Conservation (phyloP, 139 green algal species). For the Chlamydomonas sphaeroides region DNA sequence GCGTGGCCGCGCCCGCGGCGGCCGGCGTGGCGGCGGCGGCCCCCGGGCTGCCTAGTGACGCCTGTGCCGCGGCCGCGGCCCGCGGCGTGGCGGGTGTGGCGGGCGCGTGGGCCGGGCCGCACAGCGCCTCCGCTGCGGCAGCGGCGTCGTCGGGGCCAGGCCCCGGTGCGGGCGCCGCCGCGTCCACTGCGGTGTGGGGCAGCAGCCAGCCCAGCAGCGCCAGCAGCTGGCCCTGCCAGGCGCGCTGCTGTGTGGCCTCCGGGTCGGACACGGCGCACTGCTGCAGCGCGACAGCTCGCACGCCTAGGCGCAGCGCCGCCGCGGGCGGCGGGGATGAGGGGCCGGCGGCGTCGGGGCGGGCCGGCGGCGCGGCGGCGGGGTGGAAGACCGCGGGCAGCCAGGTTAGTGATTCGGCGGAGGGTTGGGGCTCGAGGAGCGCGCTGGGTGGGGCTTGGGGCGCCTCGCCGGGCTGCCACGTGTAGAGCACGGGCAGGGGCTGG, state of each 20-base stretch:
- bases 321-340: too few species aligned
- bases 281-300: not conserved
- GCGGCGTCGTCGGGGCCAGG: not conserved
- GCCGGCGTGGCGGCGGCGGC: not conserved
- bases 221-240: constrained; percentile 24
- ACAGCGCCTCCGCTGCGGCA: not conserved
- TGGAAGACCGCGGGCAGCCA: too few species aligned
- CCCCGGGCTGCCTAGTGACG: not conserved
- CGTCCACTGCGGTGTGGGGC: not conserved
- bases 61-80: too few species aligned
- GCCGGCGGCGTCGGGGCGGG: not conserved
- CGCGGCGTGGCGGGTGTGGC: not conserved
- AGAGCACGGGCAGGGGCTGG: too few species aligned
- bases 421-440: too few species aligned
- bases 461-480: too few species aligned
- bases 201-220: constrained; percentile 35
- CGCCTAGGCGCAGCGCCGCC: not conserved
- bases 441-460: too few species aligned
- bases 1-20: not conserved
- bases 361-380: not conserved
- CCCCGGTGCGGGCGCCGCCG: too few species aligned
- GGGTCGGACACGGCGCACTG: not conserved
- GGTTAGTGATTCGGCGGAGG: too few species aligned
- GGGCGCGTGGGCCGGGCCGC: too few species aligned
- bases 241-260: constrained; percentile 9